Evolutionary conservation across 2,329 filamentous ascomycete genomes (phyloP).

Genomic region (Juglanconis oblonga): DNA sequence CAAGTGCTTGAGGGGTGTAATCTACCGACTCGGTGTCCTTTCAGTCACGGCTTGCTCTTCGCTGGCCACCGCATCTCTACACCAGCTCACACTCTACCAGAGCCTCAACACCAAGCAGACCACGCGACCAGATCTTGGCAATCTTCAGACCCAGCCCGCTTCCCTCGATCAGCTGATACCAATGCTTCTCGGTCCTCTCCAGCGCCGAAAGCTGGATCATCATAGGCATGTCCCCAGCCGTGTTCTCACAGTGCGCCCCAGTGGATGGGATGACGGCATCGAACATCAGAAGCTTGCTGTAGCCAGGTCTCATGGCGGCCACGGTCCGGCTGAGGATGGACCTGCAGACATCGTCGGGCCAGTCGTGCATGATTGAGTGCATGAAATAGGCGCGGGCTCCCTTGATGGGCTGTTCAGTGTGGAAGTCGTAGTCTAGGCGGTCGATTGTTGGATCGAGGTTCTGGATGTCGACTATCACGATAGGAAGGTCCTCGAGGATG

Average conservation of each 20-base stretch:
- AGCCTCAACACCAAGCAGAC: not conserved
- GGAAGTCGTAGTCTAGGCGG: constrained; percentile 17
- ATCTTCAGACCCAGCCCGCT: constrained; percentile 2
- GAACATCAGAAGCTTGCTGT: constrained; percentile 32
- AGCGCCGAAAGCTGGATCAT: constrained; percentile 20
- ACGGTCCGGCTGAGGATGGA: too few relatives aligned
- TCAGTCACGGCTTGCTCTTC: too few relatives aligned
- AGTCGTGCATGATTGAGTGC: too few relatives aligned
- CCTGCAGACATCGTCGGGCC: too few relatives aligned
- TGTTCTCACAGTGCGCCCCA: constrained; percentile 28
- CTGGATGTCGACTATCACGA: constrained; percentile 12
- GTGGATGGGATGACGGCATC: constrained; percentile 31
- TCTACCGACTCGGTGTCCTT: too few relatives aligned
- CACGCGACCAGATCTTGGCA: constrained; percentile 4
- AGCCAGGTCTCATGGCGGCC: constrained; percentile 30
- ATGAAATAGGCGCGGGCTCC: constrained; percentile 26
- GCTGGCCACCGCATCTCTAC: too few relatives aligned
- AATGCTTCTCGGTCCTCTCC: constrained; percentile 4
- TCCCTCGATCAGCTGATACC: not conserved
- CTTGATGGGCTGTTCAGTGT: constrained; percentile 19
- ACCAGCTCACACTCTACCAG: constrained; percentile 1
- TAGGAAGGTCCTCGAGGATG: constrained; percentile 22
- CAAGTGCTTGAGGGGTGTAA: too few relatives aligned
- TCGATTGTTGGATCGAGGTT: constrained; percentile 18
- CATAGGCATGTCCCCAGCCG: constrained; percentile 30